Evolutionary conservation across 2,329 filamentous ascomycete genomes (phyloP), one percentile per base, ranked within the genome.

Genomic region (Trichoderma polysporum): DNA sequence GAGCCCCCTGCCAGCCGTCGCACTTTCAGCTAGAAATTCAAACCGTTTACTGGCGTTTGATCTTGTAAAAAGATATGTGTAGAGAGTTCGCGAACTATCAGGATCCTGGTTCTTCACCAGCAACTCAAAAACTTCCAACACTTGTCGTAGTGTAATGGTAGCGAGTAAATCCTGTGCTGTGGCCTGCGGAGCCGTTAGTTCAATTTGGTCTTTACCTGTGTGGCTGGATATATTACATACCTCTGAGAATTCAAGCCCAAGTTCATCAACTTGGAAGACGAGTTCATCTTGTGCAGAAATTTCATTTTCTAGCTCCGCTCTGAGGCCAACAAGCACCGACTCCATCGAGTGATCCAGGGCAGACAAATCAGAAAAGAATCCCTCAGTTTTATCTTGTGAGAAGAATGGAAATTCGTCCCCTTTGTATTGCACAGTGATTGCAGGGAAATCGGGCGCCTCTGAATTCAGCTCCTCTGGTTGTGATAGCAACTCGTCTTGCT

Each of bases 191-290:
- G 33, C 33, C 8, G 72, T 80, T 73, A 80, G 52, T 25, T 25
- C 19, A 15, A 50, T 6, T 58, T 2, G 10, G 17, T 12, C 6
- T 50, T 22, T 22, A 31, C 10, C 4, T 15, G 17, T 4, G 9
- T 22, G 35, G 5, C 7, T 19, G 5, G n/a, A 6, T 9, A 19
- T 8, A 13, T 54, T 17, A 69, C 80, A 69, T 76, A 83, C 82
- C 76, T 86, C 83, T 22, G 82, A 77, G 73, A 85, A 85, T 73
- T 86, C 83, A 35, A 86, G 76, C 9, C 82, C 83, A 47, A 86
- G 79, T 67, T 84, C 81, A 31, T 85, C 82, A 54, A 86, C 75
- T 67, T 84, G 82, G 47, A 85, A 78, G n/a, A 82, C 77, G 49
- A 86, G 74, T 66, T 86, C 83, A 61, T 86, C 84, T 19, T 80